phyloP scores from a whole-genome alignment of 2,329 filamentous ascomycete genomes.

The Talaromyces sp. region DNA sequence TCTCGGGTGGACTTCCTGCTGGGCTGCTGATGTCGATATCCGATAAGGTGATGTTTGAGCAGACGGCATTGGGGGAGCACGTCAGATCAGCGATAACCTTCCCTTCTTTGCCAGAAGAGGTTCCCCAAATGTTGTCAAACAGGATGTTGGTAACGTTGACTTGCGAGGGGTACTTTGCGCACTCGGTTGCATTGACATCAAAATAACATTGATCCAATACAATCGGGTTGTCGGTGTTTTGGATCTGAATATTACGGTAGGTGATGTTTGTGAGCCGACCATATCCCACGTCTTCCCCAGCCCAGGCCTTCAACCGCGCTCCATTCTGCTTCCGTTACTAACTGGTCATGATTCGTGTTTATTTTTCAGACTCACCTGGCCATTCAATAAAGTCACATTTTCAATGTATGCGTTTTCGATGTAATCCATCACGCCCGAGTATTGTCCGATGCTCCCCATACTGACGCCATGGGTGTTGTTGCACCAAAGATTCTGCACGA shows the following conservation, averaged over 20 bases:
- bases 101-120: constrained; percentile 59
- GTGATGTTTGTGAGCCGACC: constrained; percentile 66
- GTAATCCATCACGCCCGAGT: constrained; percentile 56
- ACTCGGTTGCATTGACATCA: constrained; percentile 56
- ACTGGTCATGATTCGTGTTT: neutral
- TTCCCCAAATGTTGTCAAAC: constrained; percentile 62
- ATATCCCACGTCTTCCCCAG: constrained; percentile 59
- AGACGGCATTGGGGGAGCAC: constrained; percentile 61
- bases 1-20: constrained; percentile 44
- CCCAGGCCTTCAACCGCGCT: constrained; percentile 65
- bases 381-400: constrained; percentile 61
- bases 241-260: constrained; percentile 63
- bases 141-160: constrained; percentile 63
- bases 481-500: constrained; percentile 63
- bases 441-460: constrained; percentile 63
- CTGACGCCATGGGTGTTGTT: constrained; percentile 61
- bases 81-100: constrained; percentile 58
- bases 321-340: constrained; percentile 42
- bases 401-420: constrained; percentile 62
- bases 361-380: constrained; percentile 35
- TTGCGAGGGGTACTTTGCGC: constrained; percentile 56
- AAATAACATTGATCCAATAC: constrained; percentile 67
- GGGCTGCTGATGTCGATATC: constrained; percentile 60
- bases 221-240: constrained; percentile 60
- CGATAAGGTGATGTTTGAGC: constrained; percentile 58